These are phyloP conservation scores for Helichrysum umbraculigerum DNA, from an alignment of 129 eudicot genomes.

Conservation along the genomic window DNA sequence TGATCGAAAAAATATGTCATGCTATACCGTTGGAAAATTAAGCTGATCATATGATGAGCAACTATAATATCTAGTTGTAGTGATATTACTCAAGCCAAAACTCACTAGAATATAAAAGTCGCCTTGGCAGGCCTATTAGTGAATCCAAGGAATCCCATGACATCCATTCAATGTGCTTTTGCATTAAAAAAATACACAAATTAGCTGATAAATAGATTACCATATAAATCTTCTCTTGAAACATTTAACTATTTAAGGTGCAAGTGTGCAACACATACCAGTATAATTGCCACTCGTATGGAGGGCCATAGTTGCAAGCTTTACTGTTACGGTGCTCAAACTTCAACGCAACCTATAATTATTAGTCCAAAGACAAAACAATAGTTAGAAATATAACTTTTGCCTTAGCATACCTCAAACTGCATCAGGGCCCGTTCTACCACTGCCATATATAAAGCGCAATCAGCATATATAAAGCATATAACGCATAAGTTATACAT, in stretches of 20 bases:
- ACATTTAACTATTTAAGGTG: too few species aligned
- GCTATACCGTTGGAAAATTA: background rate
- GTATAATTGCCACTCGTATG: conserved; percentile 99
- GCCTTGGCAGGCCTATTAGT: conserved; percentile 94
- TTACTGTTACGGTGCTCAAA: conserved; percentile 99
- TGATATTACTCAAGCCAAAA: conserved; percentile 19
- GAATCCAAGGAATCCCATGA: conserved; percentile 91
- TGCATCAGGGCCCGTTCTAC: conserved; percentile 90
- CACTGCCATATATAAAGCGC: conserved; percentile 50
- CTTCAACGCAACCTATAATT: conserved; percentile 82
- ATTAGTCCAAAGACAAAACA: background rate
- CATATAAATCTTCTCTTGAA: background rate
- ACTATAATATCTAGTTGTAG: background rate
- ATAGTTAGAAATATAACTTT: background rate
- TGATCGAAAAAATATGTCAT: conserved; percentile 5
- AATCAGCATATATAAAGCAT: background rate
- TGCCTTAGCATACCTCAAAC: conserved; percentile 63
- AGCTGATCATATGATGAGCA: background rate
- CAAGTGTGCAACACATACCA: conserved; percentile 57
- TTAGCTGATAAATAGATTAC: conserved; percentile 8
- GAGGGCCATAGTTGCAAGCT: conserved; percentile 99
- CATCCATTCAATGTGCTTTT: conserved; percentile 86
- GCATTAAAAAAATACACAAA: conserved; percentile 9
- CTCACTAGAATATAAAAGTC: conserved; percentile 95
- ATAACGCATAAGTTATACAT: background rate